These are phyloP conservation scores for Spirogloea muscicola DNA, from an alignment of 139 green algal species.

Conservation along the genomic window DNA sequence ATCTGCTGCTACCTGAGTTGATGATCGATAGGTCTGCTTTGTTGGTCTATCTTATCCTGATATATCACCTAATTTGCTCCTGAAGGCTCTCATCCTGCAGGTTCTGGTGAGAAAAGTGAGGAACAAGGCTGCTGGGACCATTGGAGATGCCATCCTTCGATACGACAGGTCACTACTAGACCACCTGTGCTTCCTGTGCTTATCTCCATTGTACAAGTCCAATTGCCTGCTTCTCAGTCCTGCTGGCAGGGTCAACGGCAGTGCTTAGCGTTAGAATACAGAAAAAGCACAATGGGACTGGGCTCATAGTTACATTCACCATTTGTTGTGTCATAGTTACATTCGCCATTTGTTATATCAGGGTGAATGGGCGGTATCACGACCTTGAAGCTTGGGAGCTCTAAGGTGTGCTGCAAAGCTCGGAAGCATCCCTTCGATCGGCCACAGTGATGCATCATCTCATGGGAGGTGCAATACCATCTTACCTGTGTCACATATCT, in stretches of 20 bases:
- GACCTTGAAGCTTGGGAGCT: neutral
- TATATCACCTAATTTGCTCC: no score
- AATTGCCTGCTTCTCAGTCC: neutral
- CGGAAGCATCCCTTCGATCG: no score
- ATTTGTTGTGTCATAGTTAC: neutral
- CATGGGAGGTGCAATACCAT: no score
- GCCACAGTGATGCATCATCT: no score
- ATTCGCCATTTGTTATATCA: neutral
- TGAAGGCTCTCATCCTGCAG: no score
- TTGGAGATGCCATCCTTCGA: conserved; percentile 61
- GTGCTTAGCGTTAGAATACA: no score
- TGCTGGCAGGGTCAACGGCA: neutral
- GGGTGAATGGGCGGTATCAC: conserved; percentile 8
- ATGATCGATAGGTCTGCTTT: no score
- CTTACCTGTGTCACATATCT: no score
- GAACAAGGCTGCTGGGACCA: conserved; percentile 85
- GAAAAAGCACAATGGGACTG: no score
- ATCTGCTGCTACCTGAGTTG: conserved; percentile 6
- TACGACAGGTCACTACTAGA: conserved; percentile 47
- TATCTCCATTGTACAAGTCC: neutral
- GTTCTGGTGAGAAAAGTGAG: conserved; percentile 61
- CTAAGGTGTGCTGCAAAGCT: neutral
- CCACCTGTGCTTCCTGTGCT: neutral
- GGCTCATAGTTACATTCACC: neutral
- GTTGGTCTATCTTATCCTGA: no score